Conservation (phyloP, 2,329 filamentous ascomycete genomes). For the Fusarium tanahbumbuense region DNA sequence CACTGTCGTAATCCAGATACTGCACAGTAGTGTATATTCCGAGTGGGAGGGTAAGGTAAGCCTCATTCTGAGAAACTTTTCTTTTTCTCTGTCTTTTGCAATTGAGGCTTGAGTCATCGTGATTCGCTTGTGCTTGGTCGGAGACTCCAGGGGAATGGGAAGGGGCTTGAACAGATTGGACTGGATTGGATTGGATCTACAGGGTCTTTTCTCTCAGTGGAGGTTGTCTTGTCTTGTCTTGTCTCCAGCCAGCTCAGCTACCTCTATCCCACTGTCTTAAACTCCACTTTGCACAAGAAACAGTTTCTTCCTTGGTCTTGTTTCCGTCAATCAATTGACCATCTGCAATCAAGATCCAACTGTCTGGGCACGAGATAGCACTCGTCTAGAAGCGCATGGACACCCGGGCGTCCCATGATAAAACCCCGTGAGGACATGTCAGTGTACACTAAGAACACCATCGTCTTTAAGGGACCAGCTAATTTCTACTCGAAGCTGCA, state of each 20-base stretch:
- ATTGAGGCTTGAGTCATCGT: slow-evolving; percentile 34
- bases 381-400: slow-evolving; percentile 15
- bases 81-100: background rate
- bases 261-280: slow-evolving; percentile 27
- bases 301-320: slow-evolving; percentile 5
- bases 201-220: slow-evolving; percentile 38
- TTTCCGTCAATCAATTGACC: background rate
- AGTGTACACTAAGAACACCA: slow-evolving; percentile 17
- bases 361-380: slow-evolving; percentile 24
- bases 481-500: slow-evolving; percentile 1
- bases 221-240: slow-evolving; percentile 19
- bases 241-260: slow-evolving; percentile 11
- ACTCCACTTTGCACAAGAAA: slow-evolving; percentile 25
- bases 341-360: slow-evolving; percentile 7
- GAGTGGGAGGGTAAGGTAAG: slow-evolving; percentile 1
- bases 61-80: slow-evolving; percentile 8
- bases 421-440: slow-evolving; percentile 26
- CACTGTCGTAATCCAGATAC: background rate
- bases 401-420: slow-evolving; percentile 28
- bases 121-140: slow-evolving; percentile 25
- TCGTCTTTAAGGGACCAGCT: slow-evolving; percentile 22
- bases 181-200: slow-evolving; percentile 41
- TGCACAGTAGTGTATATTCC: background rate
- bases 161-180: slow-evolving; percentile 18
- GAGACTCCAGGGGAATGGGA: slow-evolving; percentile 31